Percentiles rank a stretch among this genome's conserved stretches.
Conservation (phyloP, 495 filamentous ascomycete species). For the Podospora appendiculata region DNA sequence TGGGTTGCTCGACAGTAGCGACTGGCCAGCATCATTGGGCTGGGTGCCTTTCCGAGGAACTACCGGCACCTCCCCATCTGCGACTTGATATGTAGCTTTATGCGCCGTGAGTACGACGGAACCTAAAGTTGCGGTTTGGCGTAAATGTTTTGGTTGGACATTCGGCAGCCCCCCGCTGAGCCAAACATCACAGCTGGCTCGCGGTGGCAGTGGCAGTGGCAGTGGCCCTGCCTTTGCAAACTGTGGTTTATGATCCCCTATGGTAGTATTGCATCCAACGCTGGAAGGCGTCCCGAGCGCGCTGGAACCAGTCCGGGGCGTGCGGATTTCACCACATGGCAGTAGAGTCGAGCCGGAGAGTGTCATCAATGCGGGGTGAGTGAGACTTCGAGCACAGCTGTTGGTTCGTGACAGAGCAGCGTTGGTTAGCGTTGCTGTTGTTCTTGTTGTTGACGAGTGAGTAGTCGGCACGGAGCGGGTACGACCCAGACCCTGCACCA, state of each 20-base stretch:
- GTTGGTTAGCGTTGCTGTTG: too few relatives aligned
- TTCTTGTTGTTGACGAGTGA: not conserved
- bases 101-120: too few relatives aligned
- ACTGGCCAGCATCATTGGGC: too few relatives aligned
- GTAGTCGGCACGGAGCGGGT: not conserved
- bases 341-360: not conserved
- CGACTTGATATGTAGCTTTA: too few relatives aligned
- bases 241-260: conserved; percentile 6
- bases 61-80: too few relatives aligned
- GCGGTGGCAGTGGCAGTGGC: not conserved
- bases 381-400: not conserved
- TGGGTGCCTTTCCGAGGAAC: too few relatives aligned
- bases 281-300: conserved; percentile 14
- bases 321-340: conserved; percentile 4
- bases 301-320: not conserved
- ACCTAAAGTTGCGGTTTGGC: too few relatives aligned
- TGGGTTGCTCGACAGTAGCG: too few relatives aligned
- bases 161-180: too few relatives aligned
- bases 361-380: conserved; percentile 13
- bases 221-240: not conserved
- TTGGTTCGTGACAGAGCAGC: not conserved
- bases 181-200: too few relatives aligned
- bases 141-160: too few relatives aligned
- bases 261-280: conserved; percentile 18
- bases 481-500: not conserved